Percentiles rank a stretch among this genome's conserved stretches.
These are phyloP conservation scores for Grosmannia penicillata DNA, from an alignment of 2,329 filamentous ascomycete species.

Conservation along the genomic window DNA sequence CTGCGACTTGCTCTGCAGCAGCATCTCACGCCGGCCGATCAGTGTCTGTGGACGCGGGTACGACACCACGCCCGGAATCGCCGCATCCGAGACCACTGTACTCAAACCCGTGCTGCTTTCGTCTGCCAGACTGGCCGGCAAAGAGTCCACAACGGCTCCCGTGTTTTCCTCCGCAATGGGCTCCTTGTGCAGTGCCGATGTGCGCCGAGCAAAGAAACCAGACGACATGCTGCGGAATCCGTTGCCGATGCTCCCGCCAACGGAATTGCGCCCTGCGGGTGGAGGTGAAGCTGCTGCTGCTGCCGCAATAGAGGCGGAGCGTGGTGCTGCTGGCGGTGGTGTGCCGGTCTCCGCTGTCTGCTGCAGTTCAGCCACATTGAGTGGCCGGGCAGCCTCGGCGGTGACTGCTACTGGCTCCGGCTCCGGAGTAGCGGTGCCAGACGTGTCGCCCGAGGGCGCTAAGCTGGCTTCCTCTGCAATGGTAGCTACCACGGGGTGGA, in stretches of 20 bases:
- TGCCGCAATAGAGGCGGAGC: too few relatives aligned
- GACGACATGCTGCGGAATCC: constrained; percentile 13
- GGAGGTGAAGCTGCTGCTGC: constrained; percentile 13
- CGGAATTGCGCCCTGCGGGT: not conserved
- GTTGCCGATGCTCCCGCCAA: not conserved
- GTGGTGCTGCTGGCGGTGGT: constrained; percentile 21
- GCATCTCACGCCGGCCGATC: constrained; percentile 38
- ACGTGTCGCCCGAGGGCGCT: too few relatives aligned
- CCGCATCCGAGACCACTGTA: not conserved
- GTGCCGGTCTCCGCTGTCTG: constrained; percentile 42
- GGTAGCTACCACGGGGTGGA: constrained; percentile 16
- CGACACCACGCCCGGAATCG: constrained; percentile 30
- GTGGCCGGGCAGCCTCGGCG: constrained; percentile 41
- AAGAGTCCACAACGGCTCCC: too few relatives aligned
- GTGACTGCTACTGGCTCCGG: not conserved
- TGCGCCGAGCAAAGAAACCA: constrained; percentile 11
- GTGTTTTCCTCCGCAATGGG: constrained; percentile 31
- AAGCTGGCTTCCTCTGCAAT: not conserved
- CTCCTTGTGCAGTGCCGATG: constrained; percentile 16
- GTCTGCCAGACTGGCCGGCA: too few relatives aligned
- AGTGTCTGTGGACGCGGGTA: constrained; percentile 39
- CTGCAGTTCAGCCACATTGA: constrained; percentile 49
- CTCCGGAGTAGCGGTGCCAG: too few relatives aligned
- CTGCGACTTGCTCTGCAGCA: constrained; percentile 36
- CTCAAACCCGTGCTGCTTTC: too few relatives aligned